Base-by-base conservation (phyloP, 2,329 filamentous ascomycete genomes). In the Dactylellina sp. region DNA sequence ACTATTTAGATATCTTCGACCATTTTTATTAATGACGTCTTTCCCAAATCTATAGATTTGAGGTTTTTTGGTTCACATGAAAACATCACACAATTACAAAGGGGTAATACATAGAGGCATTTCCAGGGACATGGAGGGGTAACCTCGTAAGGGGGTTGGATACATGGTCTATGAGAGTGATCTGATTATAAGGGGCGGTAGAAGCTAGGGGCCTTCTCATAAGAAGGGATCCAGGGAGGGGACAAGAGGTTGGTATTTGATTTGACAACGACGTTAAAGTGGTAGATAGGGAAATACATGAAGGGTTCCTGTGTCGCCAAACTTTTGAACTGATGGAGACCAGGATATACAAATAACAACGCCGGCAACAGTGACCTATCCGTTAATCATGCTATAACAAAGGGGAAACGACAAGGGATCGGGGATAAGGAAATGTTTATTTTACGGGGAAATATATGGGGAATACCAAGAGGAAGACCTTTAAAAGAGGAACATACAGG, bases 201-300 rank as follows among this genome's bases (percentile, higher is more conserved):
- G n/a, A n/a, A n/a, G n/a, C n/a, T n/a, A n/a, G n/a, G n/a, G n/a
- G n/a, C 16, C 14, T n/a, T 18, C 16, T 18, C 4, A n/a, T 25
- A 2, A 22, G 14, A 2, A 14, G 47, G 20, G 16, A 24, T 16
- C 25, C 7, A n/a, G 25, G 28, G n/a, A 12, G 49, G 39, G 56
- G 39, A 35, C 16, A 40, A 47, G 22, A 53, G 37, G 37, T 60
- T 55, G 59, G 42, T 35, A 62, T 62, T 62, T n/a, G 44, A 50
- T 53, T 42, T 12, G 12, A 53, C 28, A 63, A 44, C 40, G 20
- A 14, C 9, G 18, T 4, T 39, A 50, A 12, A 39, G 22, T 40
- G 24, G 24, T 71, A 71, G 53, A 72, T 65, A 64, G 60, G 60
- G 39, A 64, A 65, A 59, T 72, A 72, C 68, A 72, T 72, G 56